A percentile compares a stretch with the other conserved stretches of the same genome.
Conservation (phyloP, 1,284 basidiomycete genomes). For the Ustilago xerochloae region DNA sequence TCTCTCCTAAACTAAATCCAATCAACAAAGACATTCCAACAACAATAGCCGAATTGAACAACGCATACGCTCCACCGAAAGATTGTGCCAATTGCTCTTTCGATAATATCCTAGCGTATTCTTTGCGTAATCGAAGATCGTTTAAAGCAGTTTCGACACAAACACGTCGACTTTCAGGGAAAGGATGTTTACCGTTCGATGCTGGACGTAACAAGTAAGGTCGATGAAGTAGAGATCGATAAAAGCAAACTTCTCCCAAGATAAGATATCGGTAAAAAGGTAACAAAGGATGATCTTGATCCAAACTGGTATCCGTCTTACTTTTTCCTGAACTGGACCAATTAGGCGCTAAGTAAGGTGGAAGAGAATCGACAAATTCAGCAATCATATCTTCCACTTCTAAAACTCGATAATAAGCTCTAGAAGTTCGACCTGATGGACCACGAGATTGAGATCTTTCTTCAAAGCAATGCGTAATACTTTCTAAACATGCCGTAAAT, state of each 20-base stretch:
- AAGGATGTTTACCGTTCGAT: constrained; percentile 46
- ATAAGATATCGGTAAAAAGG: constrained; percentile 51
- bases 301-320: constrained; percentile 44
- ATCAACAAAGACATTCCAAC: constrained; percentile 49
- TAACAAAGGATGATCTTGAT: constrained; percentile 45
- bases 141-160: constrained; percentile 50
- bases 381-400: constrained; percentile 51
- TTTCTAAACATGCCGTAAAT: constrained; percentile 39
- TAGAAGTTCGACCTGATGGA: constrained; percentile 25
- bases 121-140: constrained; percentile 43
- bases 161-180: constrained; percentile 35
- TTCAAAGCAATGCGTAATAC: constrained; percentile 50
- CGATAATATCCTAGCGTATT: constrained; percentile 28
- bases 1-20: constrained; percentile 40
- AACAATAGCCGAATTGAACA: constrained; percentile 53
- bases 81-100: constrained; percentile 45
- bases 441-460: constrained; percentile 37
- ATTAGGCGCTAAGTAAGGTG: constrained; percentile 41
- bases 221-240: constrained; percentile 47
- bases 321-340: constrained; percentile 32
- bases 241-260: constrained; percentile 43
- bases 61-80: constrained; percentile 48
- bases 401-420: constrained; percentile 44
- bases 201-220: constrained; percentile 44
- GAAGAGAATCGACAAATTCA: constrained; percentile 47